These are phyloP conservation scores for Pseudogymnoascus sp. DNA, from an alignment of 2,329 filamentous ascomycete species.

Conservation along the genomic window DNA sequence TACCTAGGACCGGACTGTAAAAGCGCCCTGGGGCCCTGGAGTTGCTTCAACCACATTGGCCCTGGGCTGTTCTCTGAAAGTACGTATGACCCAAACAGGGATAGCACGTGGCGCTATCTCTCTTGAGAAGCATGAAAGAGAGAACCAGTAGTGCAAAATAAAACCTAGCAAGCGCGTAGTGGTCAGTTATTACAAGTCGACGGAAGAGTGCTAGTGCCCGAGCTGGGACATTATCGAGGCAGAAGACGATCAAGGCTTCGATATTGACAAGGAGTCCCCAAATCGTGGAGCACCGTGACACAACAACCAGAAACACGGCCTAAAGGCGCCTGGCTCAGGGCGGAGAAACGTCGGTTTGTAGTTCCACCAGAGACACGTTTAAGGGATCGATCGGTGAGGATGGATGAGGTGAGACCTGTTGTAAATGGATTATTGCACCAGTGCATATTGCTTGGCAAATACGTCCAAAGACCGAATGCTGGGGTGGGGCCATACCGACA, in stretches of 20 bases:
- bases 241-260: conserved; percentile 3
- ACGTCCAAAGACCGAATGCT: neutral
- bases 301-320: neutral
- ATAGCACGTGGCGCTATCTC: conserved; percentile 8
- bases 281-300: neutral
- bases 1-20: conserved; percentile 1
- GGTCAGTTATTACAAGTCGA: conserved; percentile 3
- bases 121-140: neutral
- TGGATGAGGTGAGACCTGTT: neutral
- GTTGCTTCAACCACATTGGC: neutral
- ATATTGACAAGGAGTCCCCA: neutral
- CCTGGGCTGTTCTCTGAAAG: neutral
- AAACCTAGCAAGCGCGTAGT: neutral
- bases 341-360: neutral
- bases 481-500: neutral
- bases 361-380: neutral
- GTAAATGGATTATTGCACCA: neutral
- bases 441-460: conserved; percentile 5
- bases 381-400: conserved; percentile 1
- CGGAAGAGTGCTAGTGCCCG: conserved; percentile 7
- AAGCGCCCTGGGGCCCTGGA: neutral
- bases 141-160: conserved; percentile 3
- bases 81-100: conserved; percentile 4
- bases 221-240: conserved; percentile 3
- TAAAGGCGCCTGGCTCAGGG: neutral